Base-by-base conservation (phyloP, 768 basidiomycete species). In the Rossbeevera mucosa region DNA sequence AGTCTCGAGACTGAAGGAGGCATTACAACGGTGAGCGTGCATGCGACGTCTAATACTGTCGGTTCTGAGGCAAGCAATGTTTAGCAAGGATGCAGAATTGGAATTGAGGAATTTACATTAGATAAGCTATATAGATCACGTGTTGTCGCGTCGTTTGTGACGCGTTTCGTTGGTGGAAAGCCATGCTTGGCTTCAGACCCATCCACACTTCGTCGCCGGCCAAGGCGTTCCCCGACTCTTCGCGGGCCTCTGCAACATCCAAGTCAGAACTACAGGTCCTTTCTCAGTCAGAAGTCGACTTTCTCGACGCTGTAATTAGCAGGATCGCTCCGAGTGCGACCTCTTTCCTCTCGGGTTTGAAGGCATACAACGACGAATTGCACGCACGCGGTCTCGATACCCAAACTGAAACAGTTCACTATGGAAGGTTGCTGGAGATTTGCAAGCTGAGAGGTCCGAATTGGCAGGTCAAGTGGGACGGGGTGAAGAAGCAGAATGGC, bases 391-490 rank as follows among this genome's bases (percentile, higher is more conserved):
- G 85, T 3, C 69, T 92, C n/a, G 87, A 91, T 55, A 78, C 84
- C 20, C 82, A 85, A 56, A 74, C 79, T 7, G 91, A 92, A 65
- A 87, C 88, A 9, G 74, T 85, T 4, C 89, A 86, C 63, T 94
- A 93, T 65, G 82, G 83, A 18, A 88, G 90, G 65, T 68, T 94
- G 26, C 71, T 94, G 53, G 91, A 93, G 66, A 73, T 94, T 3
- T 88, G 88, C 43, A 89, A 87, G 38, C 63, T 93, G 60, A 88
- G 83, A 69, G 92, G 88, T 9, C 75, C 74, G 51, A 86, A 80
- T 62, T 94, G 91, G 91, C 80, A 76, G 26, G 85, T 82, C 26
- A 91, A 91, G 68, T 94, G 92, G 92, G 72, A 72, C 29, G 74
- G 74, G 56, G 82, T 88, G 49, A 92, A 86, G 72, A 64, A 64